Base-by-base conservation (phyloP, 164 flowering plant species). In the Annona squamosa region DNA sequence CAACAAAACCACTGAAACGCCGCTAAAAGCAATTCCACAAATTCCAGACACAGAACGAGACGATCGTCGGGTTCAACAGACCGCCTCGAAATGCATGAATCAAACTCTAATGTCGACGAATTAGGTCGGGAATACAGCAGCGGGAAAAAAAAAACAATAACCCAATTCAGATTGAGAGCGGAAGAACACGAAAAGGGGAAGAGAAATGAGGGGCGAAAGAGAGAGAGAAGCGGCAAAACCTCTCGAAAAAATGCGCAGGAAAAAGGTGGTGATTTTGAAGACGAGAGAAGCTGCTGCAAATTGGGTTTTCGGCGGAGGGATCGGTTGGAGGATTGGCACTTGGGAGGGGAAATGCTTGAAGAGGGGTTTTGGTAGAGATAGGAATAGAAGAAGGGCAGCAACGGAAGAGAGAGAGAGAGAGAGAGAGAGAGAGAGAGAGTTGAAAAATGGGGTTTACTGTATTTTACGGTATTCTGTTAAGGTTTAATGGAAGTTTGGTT, bases 401-500 rank as follows among this genome's bases (percentile, higher is more conserved):
- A 63, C 3, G 19, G 61, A 63, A 4, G n/a, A 0, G 3, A 12
- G 65, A 1, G 65, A 63, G 65, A 65, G 68, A 65, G 45, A 65
- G 68, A 65, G n/a, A 65, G 68, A 63, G 65, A 63, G 68, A 65
- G 68, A 65, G 68, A 65, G 65, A 17, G 19, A 19, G 37, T n/a
- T n/a, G 65, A 19, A 63, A 63, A n/a, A 42, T 7, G 45, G 68
- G 68, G 68, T 65, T 65, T 65, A 65, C 68, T 42, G 47, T 65
- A 42, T 65, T 65, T 65, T 65, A 65, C 68, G 68, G 68, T 65
- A 65, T 65, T 65, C 68, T 6, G 68, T 65, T 65, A 65, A 65
- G 68, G 68, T 65, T 65, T 65, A 65, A 65, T 65, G 45, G 68
- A 65, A 65, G 45, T 65, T 65, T 44, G 68, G 37, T 37, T 46